Evolutionary conservation across 2,329 filamentous ascomycete genomes (phyloP).

Genomic region (Nemania diffusa): DNA sequence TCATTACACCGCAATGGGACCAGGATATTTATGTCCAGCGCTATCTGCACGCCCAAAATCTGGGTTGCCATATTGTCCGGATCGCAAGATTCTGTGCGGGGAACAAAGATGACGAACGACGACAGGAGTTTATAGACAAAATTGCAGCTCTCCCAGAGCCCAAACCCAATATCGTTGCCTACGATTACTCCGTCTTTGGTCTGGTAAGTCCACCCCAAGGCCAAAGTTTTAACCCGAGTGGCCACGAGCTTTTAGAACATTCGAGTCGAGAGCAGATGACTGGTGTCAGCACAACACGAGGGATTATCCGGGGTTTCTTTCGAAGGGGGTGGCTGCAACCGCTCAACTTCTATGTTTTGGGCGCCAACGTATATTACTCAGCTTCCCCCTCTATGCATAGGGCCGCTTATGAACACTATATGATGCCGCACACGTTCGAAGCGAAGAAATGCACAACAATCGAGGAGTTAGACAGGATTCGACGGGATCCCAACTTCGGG

Average conservation of each 20-base stretch:
- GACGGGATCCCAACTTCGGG: constrained; percentile 70
- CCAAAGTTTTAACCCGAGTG: constrained; percentile 65
- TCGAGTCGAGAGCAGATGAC: constrained; percentile 55
- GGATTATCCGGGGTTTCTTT: constrained; percentile 69
- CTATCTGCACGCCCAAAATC: constrained; percentile 63
- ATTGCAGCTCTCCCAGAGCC: constrained; percentile 58
- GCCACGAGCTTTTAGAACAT: constrained; percentile 56
- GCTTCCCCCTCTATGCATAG: constrained; percentile 79
- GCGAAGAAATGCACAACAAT: constrained; percentile 69
- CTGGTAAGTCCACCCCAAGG: constrained; percentile 54
- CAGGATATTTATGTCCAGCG: constrained; percentile 62
- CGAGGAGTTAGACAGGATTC: constrained; percentile 69
- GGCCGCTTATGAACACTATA: constrained; percentile 71
- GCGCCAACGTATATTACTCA: constrained; percentile 74
- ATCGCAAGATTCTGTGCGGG: constrained; percentile 67
- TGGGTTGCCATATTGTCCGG: constrained; percentile 71
- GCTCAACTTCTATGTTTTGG: constrained; percentile 75
- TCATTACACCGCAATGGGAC: constrained; percentile 64
- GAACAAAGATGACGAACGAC: constrained; percentile 61
- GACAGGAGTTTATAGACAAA: constrained; percentile 62
- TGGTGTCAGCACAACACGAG: constrained; percentile 64
- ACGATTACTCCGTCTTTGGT: constrained; percentile 59
- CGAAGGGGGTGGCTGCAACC: constrained; percentile 70
- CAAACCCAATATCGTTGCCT: constrained; percentile 61
- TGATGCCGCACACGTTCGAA: constrained; percentile 74